phyloP scores from a whole-genome alignment of 805 yeast species.

The Dipodascopsis tothii region DNA sequence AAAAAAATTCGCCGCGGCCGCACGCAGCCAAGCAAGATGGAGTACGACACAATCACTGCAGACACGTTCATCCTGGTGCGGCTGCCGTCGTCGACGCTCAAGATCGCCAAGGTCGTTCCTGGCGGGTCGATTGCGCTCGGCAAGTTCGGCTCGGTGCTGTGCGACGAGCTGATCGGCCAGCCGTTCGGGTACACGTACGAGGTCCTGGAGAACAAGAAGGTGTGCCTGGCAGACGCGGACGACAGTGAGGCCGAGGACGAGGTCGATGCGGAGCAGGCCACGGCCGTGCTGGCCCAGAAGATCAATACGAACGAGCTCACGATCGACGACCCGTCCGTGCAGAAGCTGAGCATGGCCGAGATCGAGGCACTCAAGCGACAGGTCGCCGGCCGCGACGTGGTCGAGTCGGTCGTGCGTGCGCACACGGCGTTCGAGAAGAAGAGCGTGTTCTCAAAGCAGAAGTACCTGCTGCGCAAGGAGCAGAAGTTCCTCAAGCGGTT shows the following conservation, averaged over 20 bases:
- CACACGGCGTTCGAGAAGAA: conserved; percentile 85
- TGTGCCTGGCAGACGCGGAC: conserved; percentile 23
- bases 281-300: conserved; percentile 40
- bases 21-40: neutral
- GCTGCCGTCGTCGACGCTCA: conserved; percentile 73
- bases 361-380: conserved; percentile 73
- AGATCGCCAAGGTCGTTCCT: conserved; percentile 59
- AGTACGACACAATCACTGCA: conserved; percentile 34
- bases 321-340: conserved; percentile 63
- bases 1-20: neutral
- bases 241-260: conserved; percentile 23
- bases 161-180: conserved; percentile 66
- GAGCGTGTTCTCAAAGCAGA: conserved; percentile 83
- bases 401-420: conserved; percentile 70
- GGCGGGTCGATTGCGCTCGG: conserved; percentile 67
- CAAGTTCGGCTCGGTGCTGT: conserved; percentile 80
- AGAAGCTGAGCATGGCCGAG: conserved; percentile 67
- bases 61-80: conserved; percentile 56
- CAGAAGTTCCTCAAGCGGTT: conserved; percentile 83
- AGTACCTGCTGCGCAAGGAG: conserved; percentile 84
- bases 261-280: conserved; percentile 23
- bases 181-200: conserved; percentile 89
- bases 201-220: conserved; percentile 46
- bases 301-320: conserved; percentile 50
- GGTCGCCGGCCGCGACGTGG: conserved; percentile 65